Evolutionary conservation across 768 basidiomycete genomes (phyloP).

Genomic region (Naganishia friedmannii): DNA sequence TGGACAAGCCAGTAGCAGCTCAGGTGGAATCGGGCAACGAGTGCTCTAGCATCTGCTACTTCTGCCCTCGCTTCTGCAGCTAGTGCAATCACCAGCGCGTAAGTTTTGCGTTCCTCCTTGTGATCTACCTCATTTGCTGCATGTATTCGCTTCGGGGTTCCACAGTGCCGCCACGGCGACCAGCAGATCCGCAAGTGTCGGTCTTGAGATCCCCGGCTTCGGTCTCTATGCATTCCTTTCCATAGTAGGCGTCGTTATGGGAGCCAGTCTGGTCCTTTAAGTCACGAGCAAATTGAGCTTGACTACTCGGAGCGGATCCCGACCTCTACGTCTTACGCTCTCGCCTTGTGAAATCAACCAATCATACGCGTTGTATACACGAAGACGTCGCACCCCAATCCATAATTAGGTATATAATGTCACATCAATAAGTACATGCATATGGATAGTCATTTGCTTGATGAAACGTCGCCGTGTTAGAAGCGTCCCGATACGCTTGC

Average conservation of each 20-base stretch:
- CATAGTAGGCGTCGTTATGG: not conserved
- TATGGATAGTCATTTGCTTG: not conserved
- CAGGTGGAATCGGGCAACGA: conserved; percentile 14
- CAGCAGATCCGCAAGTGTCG: conserved; percentile 6
- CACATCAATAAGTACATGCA: not conserved
- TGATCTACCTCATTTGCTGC: not conserved
- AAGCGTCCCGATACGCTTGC: too few relatives aligned
- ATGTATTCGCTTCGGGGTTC: not conserved
- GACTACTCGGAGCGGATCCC: too few relatives aligned
- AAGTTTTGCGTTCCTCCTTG: not conserved
- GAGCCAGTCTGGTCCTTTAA: not conserved
- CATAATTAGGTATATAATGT: not conserved
- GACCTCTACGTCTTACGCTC: too few relatives aligned
- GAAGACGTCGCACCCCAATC: not conserved
- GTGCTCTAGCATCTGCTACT: conserved; percentile 26
- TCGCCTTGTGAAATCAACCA: too few relatives aligned
- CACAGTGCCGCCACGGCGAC: conserved; percentile 11
- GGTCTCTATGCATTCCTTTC: not conserved
- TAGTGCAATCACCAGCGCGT: conserved; percentile 27
- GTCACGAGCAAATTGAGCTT: not conserved
- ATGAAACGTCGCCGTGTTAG: not conserved
- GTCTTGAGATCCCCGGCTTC: not conserved
- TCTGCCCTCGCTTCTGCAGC: conserved; percentile 24
- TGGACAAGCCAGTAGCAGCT: not conserved
- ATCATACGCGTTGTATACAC: not conserved